These are phyloP conservation scores for Gentiana macrophylla DNA, from an alignment of 257 asterid genomes.

Conservation along the genomic window DNA sequence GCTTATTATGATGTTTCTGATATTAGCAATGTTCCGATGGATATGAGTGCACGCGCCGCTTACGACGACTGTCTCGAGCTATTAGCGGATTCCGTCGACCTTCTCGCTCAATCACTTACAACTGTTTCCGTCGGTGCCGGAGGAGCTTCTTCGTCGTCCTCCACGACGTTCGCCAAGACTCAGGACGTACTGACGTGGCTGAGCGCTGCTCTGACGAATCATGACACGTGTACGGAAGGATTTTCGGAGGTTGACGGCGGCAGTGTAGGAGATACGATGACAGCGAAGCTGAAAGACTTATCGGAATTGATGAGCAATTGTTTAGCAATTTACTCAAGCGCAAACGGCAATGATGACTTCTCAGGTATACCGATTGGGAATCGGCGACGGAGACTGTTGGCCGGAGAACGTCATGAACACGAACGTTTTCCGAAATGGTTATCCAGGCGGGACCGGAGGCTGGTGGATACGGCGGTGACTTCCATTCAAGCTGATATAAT, in stretches of 20 bases:
- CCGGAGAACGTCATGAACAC: not conserved
- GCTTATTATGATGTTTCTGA: conserved; percentile 56
- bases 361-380: conserved; percentile 73
- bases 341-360: conserved; percentile 43
- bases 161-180: conserved; percentile 12
- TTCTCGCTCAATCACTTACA: conserved; percentile 50
- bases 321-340: conserved; percentile 69
- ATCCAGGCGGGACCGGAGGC: conserved; percentile 45
- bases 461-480: conserved; percentile 41
- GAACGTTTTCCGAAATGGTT: conserved; percentile 68
- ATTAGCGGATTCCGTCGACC: conserved; percentile 63
- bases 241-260: conserved; percentile 40
- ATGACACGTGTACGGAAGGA: conserved; percentile 88
- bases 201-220: conserved; percentile 85
- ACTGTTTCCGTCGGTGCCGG: conserved; percentile 24
- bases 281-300: conserved; percentile 47
- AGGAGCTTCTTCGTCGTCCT: conserved; percentile 14
- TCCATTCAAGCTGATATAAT: conserved; percentile 49
- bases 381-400: conserved; percentile 48
- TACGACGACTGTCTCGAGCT: conserved; percentile 83
- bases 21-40: conserved; percentile 53
- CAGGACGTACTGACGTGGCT: conserved; percentile 91
- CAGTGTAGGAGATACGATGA: conserved; percentile 42
- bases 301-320: conserved; percentile 85
- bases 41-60: conserved; percentile 58